Evolutionary conservation across 2,329 filamentous ascomycete species (phyloP), one percentile per base, ranked within the genome.

Genomic region (Emergomyces orientalis): DNA sequence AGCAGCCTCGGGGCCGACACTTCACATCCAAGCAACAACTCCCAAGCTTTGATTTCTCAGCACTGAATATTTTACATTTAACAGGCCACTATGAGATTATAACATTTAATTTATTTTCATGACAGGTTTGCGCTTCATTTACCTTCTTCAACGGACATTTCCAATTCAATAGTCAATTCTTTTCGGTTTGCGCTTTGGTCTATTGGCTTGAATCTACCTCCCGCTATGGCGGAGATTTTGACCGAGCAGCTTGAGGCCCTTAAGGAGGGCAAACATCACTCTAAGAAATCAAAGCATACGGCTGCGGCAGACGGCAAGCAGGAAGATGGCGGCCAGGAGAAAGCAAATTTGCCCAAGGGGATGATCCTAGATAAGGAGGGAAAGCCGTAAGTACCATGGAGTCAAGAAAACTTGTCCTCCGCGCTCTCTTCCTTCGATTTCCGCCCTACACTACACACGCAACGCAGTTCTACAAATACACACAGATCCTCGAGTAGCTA

Each of bases 331-430:
- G 34, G 55, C 55, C 32, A 64, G 27, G 54, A 68, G 32, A 52
- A 69, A 14, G 66, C 68, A 65, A 72, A 72, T 41, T 66, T 75
- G 25, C 75, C 77, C n/a, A 78, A 76, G 55, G 78, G 78, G n/a
- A 75, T 80, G n/a, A 76, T 80, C 2, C 71, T 81, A 56, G 79
- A 76, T 63, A 78, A 79, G 65, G 77, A 80, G 70, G 79, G 79
- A 61, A 81, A 81, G 69, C 79, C 79, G 79, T 81, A 71, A 41
- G 78, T 57, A 27, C n/a, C 63, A 14, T 25, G 4, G 47, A 43
- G 9, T 17, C 17, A 25, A 17, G 22, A 9, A 32, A 9, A 22
- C 13, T 41, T 41, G 1, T 7, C 8, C 34, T 37, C 3, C 32
- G 3, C 32, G 3, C 45, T 1, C 37, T 27, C 7, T 3, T 13